phyloP scores from a whole-genome alignment of 2,329 filamentous ascomycete species.

The Trichoderma harzianum region DNA sequence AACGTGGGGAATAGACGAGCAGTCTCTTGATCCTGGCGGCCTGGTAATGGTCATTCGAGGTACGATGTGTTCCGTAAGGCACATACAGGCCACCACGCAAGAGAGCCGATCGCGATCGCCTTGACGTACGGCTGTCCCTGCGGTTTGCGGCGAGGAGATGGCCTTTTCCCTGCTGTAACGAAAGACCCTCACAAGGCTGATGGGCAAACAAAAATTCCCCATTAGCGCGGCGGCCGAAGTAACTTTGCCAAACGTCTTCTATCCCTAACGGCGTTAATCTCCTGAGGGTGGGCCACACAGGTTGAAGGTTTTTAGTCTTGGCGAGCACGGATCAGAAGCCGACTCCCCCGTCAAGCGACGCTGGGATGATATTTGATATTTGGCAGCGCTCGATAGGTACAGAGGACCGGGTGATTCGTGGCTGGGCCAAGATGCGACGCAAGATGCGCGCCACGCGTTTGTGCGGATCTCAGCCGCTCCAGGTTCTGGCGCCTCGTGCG shows the following conservation, averaged over 20 bases:
- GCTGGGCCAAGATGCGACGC: constrained; percentile 3
- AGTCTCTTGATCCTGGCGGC: neutral
- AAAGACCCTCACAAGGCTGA: constrained; percentile 10
- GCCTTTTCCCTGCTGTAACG: neutral
- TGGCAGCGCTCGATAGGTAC: neutral
- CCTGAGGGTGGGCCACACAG: neutral
- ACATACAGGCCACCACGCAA: neutral
- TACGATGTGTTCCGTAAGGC: neutral
- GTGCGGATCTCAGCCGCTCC: constrained; percentile 16
- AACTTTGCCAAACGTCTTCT: neutral
- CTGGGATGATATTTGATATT: neutral
- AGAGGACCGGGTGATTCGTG: neutral
- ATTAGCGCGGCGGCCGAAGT: constrained; percentile 10
- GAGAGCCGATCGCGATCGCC: constrained; percentile 1
- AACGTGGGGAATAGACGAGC: neutral
- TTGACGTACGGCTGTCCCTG: neutral
- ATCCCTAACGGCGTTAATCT: constrained; percentile 9
- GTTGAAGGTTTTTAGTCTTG: constrained; percentile 18
- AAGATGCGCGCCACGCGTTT: constrained; percentile 5
- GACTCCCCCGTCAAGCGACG: neutral
- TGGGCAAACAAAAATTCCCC: constrained; percentile 4
- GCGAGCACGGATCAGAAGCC: constrained; percentile 17
- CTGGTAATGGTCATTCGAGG: neutral
- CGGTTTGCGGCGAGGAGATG: constrained; percentile 1
- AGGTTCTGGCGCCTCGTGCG: constrained; percentile 5